These are phyloP conservation scores for Oleoguttula mirabilis DNA, from an alignment of 495 filamentous ascomycete species.

Conservation along the genomic window DNA sequence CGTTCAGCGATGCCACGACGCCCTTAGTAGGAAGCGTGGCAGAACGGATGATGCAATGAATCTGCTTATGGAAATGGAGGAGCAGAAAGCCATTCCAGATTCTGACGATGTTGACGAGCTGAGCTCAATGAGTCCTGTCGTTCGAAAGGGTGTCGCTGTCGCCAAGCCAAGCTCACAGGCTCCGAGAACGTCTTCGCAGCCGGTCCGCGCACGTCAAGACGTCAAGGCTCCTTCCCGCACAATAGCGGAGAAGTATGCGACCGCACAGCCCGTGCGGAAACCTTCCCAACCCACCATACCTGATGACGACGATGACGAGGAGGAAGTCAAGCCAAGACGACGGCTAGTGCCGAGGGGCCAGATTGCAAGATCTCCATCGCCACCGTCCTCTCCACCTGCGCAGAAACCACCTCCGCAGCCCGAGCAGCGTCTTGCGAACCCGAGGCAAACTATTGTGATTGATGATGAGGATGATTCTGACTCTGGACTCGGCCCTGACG, in stretches of 20 bases:
- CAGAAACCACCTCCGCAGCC: constrained; percentile 3
- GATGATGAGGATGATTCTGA: constrained; percentile 46
- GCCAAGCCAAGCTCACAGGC: background rate
- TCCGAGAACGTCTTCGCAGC: constrained; percentile 1
- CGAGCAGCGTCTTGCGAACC: background rate
- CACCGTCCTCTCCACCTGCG: constrained; percentile 24
- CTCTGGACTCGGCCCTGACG: constrained; percentile 37
- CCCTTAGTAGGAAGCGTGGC: constrained; percentile 40
- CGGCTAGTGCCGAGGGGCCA: constrained; percentile 51
- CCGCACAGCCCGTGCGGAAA: constrained; percentile 29
- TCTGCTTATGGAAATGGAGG: constrained; percentile 20
- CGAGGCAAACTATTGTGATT: constrained; percentile 5
- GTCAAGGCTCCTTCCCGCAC: constrained; percentile 45
- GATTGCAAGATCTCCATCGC: constrained; percentile 36
- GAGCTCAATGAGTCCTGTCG: constrained; percentile 17
- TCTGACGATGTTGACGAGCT: constrained; percentile 32
- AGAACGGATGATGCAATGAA: constrained; percentile 51
- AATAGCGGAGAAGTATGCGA: constrained; percentile 51
- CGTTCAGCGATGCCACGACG: constrained; percentile 40
- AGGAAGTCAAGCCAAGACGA: constrained; percentile 29
- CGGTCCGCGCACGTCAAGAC: constrained; percentile 39
- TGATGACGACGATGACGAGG: constrained; percentile 15
- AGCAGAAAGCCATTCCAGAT: constrained; percentile 25
- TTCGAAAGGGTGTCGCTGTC: constrained; percentile 14
- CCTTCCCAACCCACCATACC: constrained; percentile 1